Conservation (phyloP, 352 stramenopile genomes). For the Hyaloperonospora brassicae region DNA sequence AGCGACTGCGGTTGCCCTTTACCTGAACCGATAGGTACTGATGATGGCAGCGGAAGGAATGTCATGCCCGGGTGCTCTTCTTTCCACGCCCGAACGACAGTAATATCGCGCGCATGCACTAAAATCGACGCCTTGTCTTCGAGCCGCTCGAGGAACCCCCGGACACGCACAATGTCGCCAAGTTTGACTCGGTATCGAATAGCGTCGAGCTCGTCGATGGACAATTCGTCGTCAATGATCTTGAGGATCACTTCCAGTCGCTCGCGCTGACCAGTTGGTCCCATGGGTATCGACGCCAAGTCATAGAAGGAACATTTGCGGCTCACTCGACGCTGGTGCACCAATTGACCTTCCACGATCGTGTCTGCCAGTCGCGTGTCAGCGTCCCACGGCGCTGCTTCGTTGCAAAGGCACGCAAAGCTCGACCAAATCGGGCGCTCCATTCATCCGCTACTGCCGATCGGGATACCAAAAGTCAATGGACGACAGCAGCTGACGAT, state of each 20-base stretch:
- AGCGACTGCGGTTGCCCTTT: conserved; percentile 11
- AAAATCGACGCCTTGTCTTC: conserved; percentile 20
- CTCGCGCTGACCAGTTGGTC: conserved; percentile 15
- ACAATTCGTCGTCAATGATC: conserved; percentile 59
- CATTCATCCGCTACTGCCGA: too few relatives aligned
- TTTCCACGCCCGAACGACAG: conserved; percentile 39
- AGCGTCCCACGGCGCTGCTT: conserved; percentile 23
- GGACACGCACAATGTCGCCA: conserved; percentile 57
- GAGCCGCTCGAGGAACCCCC: conserved; percentile 49
- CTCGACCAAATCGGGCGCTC: conserved; percentile 25
- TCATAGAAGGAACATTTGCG: conserved; percentile 76
- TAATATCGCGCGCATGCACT: conserved; percentile 40
- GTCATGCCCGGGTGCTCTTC: conserved; percentile 40
- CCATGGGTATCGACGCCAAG: conserved; percentile 29
- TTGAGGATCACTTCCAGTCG: conserved; percentile 74
- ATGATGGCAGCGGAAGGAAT: conserved; percentile 53
- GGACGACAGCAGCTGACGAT: too few relatives aligned
- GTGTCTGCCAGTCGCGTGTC: conserved; percentile 24
- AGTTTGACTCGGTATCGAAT: conserved; percentile 57
- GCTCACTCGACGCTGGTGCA: conserved; percentile 67
- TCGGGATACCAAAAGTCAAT: too few relatives aligned
- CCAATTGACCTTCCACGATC: conserved; percentile 60
- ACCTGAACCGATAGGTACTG: conserved; percentile 16
- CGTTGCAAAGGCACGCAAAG: conserved; percentile 42
- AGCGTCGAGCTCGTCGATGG: conserved; percentile 48